A percentile compares a stretch with the other conserved stretches of the same genome.
Conservation (phyloP, 768 basidiomycete species). For the Agrocybe chaxingu region DNA sequence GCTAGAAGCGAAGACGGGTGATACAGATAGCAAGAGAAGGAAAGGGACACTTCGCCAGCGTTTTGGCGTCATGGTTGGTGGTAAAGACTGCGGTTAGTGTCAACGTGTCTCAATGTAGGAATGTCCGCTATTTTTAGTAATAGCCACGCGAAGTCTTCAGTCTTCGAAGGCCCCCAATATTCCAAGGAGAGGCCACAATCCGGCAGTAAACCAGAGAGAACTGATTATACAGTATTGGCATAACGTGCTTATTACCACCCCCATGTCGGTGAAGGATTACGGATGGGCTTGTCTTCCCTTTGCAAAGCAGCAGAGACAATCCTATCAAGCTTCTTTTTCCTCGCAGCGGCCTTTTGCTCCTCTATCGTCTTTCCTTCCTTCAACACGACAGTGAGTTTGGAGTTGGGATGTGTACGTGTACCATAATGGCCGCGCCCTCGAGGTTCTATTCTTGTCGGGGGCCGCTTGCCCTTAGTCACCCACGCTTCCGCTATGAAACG, state of each 20-base stretch:
- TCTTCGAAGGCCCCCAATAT: constrained; percentile 7
- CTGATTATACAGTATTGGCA: constrained; percentile 5
- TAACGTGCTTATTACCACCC: constrained; percentile 56
- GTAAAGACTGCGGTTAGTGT: constrained; percentile 8
- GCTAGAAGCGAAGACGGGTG: constrained; percentile 32
- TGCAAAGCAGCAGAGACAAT: constrained; percentile 79
- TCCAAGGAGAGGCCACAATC: constrained; percentile 10
- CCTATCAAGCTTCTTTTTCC: constrained; percentile 64
- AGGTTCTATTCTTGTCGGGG: constrained; percentile 67
- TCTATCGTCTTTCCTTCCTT: constrained; percentile 78
- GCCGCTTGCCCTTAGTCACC: constrained; percentile 81
- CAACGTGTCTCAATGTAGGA: constrained; percentile 21
- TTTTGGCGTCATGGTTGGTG: constrained; percentile 41
- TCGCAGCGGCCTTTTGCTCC: constrained; percentile 60
- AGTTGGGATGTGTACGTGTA: constrained; percentile 70
- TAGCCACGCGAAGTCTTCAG: background rate
- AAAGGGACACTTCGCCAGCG: constrained; percentile 47
- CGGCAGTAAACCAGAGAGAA: background rate
- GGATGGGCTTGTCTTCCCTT: constrained; percentile 76
- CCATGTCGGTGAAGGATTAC: constrained; percentile 72
- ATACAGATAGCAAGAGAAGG: constrained; percentile 39
- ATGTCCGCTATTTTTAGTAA: constrained; percentile 19
- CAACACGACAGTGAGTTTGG: constrained; percentile 72
- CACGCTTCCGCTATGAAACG: constrained; percentile 75
- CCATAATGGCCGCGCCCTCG: constrained; percentile 83